A percentile compares a stretch with the other conserved stretches of the same genome.
Evolutionary conservation across 75 land plant species (phyloP).

Genomic region (Cunninghamia lanceolata): DNA sequence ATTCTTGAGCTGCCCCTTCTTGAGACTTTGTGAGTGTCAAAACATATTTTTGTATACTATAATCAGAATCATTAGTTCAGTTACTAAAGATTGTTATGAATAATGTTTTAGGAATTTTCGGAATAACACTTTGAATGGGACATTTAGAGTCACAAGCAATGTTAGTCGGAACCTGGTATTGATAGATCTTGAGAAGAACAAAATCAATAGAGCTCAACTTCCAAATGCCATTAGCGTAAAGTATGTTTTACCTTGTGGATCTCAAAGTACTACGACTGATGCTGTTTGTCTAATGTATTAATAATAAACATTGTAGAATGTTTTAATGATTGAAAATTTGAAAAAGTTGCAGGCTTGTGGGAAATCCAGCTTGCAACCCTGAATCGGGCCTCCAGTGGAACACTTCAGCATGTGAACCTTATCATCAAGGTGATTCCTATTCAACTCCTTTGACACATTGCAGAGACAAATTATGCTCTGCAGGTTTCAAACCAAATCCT

Average conservation of each 20-base stretch:
- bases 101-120: constrained; percentile 16
- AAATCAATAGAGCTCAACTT: constrained; percentile 20
- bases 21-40: constrained; percentile 7
- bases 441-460: constrained; percentile 49
- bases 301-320: neutral
- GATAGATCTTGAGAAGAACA: constrained; percentile 48
- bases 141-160: constrained; percentile 31
- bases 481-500: constrained; percentile 43
- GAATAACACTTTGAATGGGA: constrained; percentile 48
- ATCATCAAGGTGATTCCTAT: constrained; percentile 12
- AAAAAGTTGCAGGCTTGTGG: constrained; percentile 37
- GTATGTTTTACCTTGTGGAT: constrained; percentile 25
- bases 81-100: neutral
- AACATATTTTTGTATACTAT: neutral
- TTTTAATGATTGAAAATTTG: neutral
- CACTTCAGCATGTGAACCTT: constrained; percentile 34
- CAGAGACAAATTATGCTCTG: constrained; percentile 31
- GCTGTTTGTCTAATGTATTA: neutral
- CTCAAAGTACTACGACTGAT: constrained; percentile 2
- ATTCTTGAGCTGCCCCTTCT: neutral
- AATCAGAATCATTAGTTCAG: neutral
- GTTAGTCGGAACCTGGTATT: constrained; percentile 30
- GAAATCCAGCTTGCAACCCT: constrained; percentile 46
- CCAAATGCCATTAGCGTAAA: neutral
- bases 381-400: constrained; percentile 15